Conservation (phyloP, 306 rosid species). For the Astragalus glycyphyllos region DNA sequence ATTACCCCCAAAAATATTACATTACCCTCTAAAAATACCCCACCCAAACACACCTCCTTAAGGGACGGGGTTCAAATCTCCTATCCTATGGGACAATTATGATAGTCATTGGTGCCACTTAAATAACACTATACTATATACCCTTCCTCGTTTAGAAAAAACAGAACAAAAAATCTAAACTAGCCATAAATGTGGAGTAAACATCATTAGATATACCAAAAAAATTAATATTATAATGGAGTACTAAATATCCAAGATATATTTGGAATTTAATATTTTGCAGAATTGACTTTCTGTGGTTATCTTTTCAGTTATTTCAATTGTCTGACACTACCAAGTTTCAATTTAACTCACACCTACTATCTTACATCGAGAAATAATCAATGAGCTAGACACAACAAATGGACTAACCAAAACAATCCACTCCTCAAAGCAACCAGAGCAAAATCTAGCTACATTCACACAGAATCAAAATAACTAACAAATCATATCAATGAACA, state of each 20-base stretch:
- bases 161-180: neutral
- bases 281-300: conserved; percentile 15
- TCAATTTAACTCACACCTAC: too few species aligned
- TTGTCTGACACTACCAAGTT: too few species aligned
- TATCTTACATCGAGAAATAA: neutral
- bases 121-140: too few species aligned
- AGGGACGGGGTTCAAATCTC: too few species aligned
- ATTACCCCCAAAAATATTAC: too few species aligned
- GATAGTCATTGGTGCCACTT: too few species aligned
- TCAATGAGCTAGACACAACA: neutral
- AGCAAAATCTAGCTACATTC: conserved; percentile 18
- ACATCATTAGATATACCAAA: neutral
- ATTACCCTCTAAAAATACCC: too few species aligned
- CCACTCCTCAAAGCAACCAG: neutral
- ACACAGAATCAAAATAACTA: conserved; percentile 6
- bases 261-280: neutral
- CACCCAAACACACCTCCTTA: too few species aligned
- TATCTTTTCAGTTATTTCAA: conserved; percentile 32
- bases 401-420: conserved; percentile 14
- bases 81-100: too few species aligned
- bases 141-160: too few species aligned
- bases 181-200: neutral
- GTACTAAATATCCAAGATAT: neutral
- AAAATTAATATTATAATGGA: neutral
- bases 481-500: neutral